Evolutionary conservation across 495 filamentous ascomycete species (phyloP), one percentile per base, ranked within the genome.

Genomic region (Penicillium longicatenatum): DNA sequence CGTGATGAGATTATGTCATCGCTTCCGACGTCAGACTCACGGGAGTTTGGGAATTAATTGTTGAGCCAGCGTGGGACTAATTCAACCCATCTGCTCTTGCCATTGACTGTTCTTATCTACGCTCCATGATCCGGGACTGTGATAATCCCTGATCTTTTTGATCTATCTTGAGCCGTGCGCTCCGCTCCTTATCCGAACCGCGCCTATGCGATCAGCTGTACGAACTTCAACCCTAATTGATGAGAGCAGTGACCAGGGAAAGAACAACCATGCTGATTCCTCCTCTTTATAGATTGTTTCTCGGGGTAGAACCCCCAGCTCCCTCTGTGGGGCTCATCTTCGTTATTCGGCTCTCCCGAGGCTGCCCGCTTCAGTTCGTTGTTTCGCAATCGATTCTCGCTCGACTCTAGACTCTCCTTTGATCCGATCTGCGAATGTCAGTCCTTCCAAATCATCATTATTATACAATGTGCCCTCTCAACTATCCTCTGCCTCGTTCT

Each of bases 191-290:
- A 20, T 43, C 55, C 48, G 39, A 68, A 33, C 41, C 55, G 53
- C 63, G 54, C 64, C 57, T 37, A 73, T 76, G 75, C 72, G 69
- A 63, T 58, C 68, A 61, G 68, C 67, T 39, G 75, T 78, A 68
- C 59, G 70, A 43, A 30, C 58, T 30, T 19, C 26, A 52, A 41
- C 54, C 56, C 57, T 39, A 49, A 61, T 58, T 30, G 16, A 44
- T 48, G 48, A 8, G 19, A 51, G 12, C 14, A 33, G 31, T 22
- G 12, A 30, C 33, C 26, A 21, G 31, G 21, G 21, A 24, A 22
- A n/a, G 35, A 43, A 52, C 50, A 16, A 29, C 31, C 30, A 53
- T 50, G 44, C 52, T 61, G 45, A 60, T 35, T 1, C 30, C 54
- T 41, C 1, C 14, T 51, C 17, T 24, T 47, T 48, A 61, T 71